Base-by-base conservation (phyloP, 139 green algal genomes). In the Tetradesmus obliquus region DNA sequence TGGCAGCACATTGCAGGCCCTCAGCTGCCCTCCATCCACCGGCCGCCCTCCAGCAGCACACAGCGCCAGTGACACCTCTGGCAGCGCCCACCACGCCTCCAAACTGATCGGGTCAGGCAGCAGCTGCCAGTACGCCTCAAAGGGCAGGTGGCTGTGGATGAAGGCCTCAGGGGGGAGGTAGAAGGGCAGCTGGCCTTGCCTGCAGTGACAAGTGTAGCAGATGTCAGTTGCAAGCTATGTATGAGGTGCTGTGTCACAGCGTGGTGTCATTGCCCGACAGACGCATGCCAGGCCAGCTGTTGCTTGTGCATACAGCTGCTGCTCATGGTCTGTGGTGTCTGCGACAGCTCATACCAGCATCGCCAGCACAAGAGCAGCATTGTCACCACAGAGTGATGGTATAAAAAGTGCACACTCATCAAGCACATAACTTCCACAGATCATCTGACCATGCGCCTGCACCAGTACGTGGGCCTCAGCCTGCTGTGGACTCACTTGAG, bases 51-150 rank as follows among this genome's bases (percentile, higher is more conserved):
- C 85, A 1, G 57, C 82, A 72, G 89, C 89, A 89, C 13, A 89
- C 3, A 92, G 88, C 9, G 54, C 60, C 22, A 89, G 51, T 19
- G 89, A 55, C 55, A 93, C 79, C n/a, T 93, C 88, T 20, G 94
- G 94, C 88, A 95, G 82, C 24, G 66, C 54, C 93, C 93, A 95
- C 94, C 94, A 95, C 62, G 58, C 10, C 45, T 94, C 83, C 17
- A 91, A 66, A 22, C 51, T 62, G 32, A 94, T 20, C 62, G 94
- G 92, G 22, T 94, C 71, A 0, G 76, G 79, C 90, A 96, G 91
- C 85, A 96, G 91, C 91, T 96, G 94, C 94, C 95, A 96, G 55
- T 94, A 92, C 3, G 92, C 93, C 55, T 96, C 93, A 53, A 96
- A 91, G 3, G 94, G 95, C 74, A 94, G 84, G 92, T 96, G 95